Evolutionary conservation across 108 stramenopile species (phyloP), one percentile per base, ranked within the genome.

Genomic region (Skeletonema tropicum): DNA sequence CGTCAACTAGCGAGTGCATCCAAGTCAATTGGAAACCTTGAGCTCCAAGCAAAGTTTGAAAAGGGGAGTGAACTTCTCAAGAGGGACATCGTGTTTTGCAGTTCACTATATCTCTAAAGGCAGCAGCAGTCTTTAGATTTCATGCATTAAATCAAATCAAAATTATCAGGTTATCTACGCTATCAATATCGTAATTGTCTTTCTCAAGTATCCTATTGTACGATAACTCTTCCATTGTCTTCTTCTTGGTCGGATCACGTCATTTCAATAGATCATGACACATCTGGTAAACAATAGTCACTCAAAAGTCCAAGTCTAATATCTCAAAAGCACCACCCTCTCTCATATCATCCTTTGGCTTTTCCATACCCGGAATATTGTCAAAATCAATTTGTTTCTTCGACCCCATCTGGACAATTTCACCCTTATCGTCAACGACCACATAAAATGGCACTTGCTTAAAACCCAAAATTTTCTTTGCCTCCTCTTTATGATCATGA

Each of bases 1-100:
- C 90, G 98, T 61, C 98, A 99, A 76, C 90, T 99, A 36, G 83
- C 91, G 15, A 86, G 84, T 75, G 98, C 98, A 17, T 85, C 97
- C 2, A 88, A 88, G 68, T 91, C 97, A 29, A 94, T 99, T 55
- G 99, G 99, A 12, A 97, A 99, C 71, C 83, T 87, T 9, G 97
- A 97, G 73, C 86, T 99, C 17, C 83, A 95, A 74, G 82, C 83
- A 15, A 98, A 97, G 85, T 99, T 99, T 66, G 93, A 92, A 62
- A 92, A 96, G 68, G 98, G 96, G 29, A 86, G 95, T 68, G 95
- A 97, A 57, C 84, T 91, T 17, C 86, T 99, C 69, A 94, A 97
- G 65, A 88, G 99, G 31, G 99, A 98, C 68, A 99, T 99, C 76
- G 98, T 99, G 7, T 99, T 99, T 61, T 97, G 97, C 74, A 94